phyloP scores from a whole-genome alignment of 108 stramenopile species.

The Pseudonitzschia pungens region DNA sequence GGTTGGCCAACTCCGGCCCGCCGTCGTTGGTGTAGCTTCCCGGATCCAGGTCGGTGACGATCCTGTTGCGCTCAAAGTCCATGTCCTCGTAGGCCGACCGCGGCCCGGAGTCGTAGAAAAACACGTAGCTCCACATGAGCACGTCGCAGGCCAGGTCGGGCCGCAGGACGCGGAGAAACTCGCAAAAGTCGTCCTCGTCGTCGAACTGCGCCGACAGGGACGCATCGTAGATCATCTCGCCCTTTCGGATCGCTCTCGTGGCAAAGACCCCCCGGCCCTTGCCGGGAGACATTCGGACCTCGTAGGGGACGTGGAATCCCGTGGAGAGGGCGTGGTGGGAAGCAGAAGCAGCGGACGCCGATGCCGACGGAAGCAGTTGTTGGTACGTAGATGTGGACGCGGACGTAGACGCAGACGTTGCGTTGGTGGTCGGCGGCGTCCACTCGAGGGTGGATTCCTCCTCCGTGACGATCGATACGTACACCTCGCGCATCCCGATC shows the following conservation, averaged over 20 bases:
- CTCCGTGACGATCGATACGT: not conserved
- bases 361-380: too few species aligned
- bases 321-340: too few species aligned
- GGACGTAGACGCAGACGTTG: not conserved
- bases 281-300: not conserved
- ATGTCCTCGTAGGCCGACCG: not conserved
- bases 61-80: not conserved
- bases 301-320: not conserved
- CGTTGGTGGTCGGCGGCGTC: too few species aligned
- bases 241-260: not conserved
- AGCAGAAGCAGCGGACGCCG: too few species aligned
- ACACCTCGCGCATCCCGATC: not conserved
- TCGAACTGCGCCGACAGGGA: not conserved
- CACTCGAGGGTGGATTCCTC: not conserved
- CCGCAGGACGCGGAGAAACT: not conserved
- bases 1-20: not conserved
- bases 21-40: slow-evolving; percentile 1
- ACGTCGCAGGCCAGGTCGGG: slow-evolving; percentile 3
- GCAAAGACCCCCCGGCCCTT: slow-evolving; percentile 11
- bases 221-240: not conserved
- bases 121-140: slow-evolving; percentile 9
- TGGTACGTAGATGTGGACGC: not conserved
- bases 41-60: slow-evolving; percentile 2
- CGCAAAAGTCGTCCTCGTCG: not conserved
- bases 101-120: not conserved